Base-by-base conservation (phyloP, 2,329 filamentous ascomycete genomes). In the Curvularia hawaiiensis region DNA sequence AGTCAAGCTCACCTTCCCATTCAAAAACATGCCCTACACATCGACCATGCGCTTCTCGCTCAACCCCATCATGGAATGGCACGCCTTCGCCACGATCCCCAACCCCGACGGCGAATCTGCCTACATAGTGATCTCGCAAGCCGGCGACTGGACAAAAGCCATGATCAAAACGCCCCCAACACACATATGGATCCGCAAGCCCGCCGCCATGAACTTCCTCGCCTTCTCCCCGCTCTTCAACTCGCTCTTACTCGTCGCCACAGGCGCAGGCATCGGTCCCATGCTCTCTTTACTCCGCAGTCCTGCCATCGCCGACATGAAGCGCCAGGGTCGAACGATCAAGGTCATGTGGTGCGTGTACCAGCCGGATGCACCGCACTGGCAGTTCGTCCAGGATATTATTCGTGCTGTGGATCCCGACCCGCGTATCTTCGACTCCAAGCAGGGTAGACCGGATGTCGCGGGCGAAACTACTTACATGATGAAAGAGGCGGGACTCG, bases 1-100 rank as follows among this genome's bases (percentile, higher is more conserved):
- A 50, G 79, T 90, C 39, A 84, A 88, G 43, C 82, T 95, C 20
- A 85, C 89, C 70, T 74, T 71, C 48, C 65, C 67, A 4, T 63
- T 64, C 56, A n/a, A 51, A 5, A 20, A 58, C 46, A 67, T 67
- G 62, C 64, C 63, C 5, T 63, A 63, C 51, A 70, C 72, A 8
- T 68, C 66, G 14, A 67, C 68, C 3, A 35, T 54, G 7, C 64
- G 64, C 31, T 59, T 61, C 54, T 62, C 59, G 3, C 56, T 47
- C 3, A 50, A 53, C 4, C 73, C 72, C 0, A 50, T 76, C 0
- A 52, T 54, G 3, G 73, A 77, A 62, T 77, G 74, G 72, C 75
- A 77, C 60, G 70, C 73, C 16, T 77, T 77, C 50, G 74, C 75
- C 45, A 76, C 72, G 2, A 68, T 76, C 41, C 74, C 75, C 6